A percentile compares a stretch with the other conserved stretches of the same genome.
Evolutionary conservation across 148 eudicot species (phyloP).

Genomic region (Silene uniflora): DNA sequence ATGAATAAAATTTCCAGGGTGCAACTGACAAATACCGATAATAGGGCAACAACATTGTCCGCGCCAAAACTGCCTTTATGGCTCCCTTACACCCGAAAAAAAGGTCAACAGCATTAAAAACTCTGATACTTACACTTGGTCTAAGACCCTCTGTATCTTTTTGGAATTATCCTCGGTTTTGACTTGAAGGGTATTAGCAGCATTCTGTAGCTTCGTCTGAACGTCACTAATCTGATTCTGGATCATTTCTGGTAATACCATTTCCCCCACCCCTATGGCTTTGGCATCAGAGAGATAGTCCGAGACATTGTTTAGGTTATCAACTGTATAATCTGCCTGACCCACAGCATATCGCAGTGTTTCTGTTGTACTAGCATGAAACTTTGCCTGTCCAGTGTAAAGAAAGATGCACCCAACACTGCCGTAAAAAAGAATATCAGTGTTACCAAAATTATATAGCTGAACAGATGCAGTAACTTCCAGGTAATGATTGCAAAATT

Average conservation of each 20-base stretch:
- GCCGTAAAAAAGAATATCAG: constrained; percentile 21
- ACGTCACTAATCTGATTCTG: constrained; percentile 51
- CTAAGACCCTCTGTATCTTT: constrained; percentile 39
- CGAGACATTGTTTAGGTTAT: constrained; percentile 58
- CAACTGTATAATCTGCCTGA: constrained; percentile 55
- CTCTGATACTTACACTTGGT: constrained; percentile 57
- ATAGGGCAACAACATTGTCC: background rate
- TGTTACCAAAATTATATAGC: background rate
- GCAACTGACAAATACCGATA: background rate
- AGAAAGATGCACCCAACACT: constrained; percentile 72
- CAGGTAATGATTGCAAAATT: background rate
- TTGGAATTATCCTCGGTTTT: constrained; percentile 48
- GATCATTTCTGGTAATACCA: constrained; percentile 44
- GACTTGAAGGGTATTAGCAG: constrained; percentile 48
- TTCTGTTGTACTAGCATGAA: constrained; percentile 47
- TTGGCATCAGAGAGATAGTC: constrained; percentile 58
- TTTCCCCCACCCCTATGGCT: constrained; percentile 39
- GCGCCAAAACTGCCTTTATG: too few relatives aligned
- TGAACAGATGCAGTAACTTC: background rate
- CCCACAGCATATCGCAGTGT: constrained; percentile 57
- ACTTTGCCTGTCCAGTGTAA: constrained; percentile 79
- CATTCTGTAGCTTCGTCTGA: constrained; percentile 36
- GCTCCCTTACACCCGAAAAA: too few relatives aligned
- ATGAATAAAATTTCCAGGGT: background rate
- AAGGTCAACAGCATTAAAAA: background rate